phyloP scores from a whole-genome alignment of 768 basidiomycete species.

The Lentinula lateritia region DNA sequence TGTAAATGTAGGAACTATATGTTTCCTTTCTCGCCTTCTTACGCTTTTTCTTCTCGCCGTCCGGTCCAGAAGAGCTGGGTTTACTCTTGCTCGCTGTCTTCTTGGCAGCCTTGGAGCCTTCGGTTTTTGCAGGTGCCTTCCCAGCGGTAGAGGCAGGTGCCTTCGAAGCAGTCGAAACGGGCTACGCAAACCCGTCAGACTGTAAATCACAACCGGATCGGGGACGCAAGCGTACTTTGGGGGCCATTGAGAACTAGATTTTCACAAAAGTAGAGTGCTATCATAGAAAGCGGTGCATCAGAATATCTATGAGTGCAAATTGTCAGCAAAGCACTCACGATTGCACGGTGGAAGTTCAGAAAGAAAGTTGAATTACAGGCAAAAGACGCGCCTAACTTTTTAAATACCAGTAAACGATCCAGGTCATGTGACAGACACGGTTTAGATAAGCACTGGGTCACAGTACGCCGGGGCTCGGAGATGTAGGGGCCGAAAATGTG shows the following conservation, averaged over 20 bases:
- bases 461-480: neutral
- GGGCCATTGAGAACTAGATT: neutral
- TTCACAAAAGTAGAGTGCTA: neutral
- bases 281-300: neutral
- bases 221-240: neutral
- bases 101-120: slow-evolving; percentile 48
- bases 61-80: slow-evolving; percentile 32
- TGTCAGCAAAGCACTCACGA: too few species aligned
- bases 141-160: slow-evolving; percentile 57
- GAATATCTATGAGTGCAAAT: neutral
- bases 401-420: neutral
- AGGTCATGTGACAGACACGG: neutral
- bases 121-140: slow-evolving; percentile 54
- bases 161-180: slow-evolving; percentile 71
- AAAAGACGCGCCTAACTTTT: neutral
- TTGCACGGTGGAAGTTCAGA: neutral
- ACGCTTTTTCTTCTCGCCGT: slow-evolving; percentile 76
- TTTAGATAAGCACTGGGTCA: neutral
- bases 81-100: slow-evolving; percentile 55
- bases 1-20: slow-evolving; percentile 83
- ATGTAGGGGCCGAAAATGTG: neutral
- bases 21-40: slow-evolving; percentile 79
- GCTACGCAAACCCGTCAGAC: slow-evolving; percentile 24
- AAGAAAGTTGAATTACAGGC: neutral
- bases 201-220: neutral